Base-by-base conservation (phyloP, 2,329 filamentous ascomycete genomes). In the Xylariaceae sp. region DNA sequence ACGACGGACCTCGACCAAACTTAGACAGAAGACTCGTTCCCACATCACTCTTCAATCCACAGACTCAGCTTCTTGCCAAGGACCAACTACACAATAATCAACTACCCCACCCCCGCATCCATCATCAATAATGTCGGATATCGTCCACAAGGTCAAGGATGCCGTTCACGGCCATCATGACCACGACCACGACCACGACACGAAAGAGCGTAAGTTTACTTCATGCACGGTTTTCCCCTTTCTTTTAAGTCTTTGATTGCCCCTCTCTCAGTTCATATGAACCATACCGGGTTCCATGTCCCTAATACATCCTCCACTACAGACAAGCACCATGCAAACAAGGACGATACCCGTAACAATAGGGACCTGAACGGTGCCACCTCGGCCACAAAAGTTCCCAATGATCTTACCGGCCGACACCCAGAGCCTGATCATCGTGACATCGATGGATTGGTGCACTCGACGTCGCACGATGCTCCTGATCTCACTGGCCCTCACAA, bases 111-210 rank as follows among this genome's bases (percentile, higher is more conserved):
- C 4, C 27, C n/a, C 25, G 14, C 8, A 7, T 42, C 37, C 21
- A 34, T 12, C 29, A 40, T 35, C 41, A 40, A 46, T 16, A 27
- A 52, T 52, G 49, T 39, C 49, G 37, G 40, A 34, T 27, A 42
- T 52, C 35, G 22, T 52, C 29, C 42, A 52, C 25, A 52, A 52
- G 43, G 49, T 52, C 43, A 52, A 52, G 43, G 49, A 49, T 23
- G 46, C 49, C 16, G 29, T 52, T 11, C 34, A 36, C 34, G 34
- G 19, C 35, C 46, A 51, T 19, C 49, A 52, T 12, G 40, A 49
- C 20, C 36, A 49, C 16, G 38, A 50, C 16, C 29, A 48, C 33
- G 41, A 27, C 25, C 43, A 46, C 23, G 49, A 49, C 32, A 48
- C 39, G 38, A 51, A 35, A 16, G 36, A 16, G 38, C 23, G 33